Conservation (phyloP, 495 filamentous ascomycete species). For the Penicillium herquei region DNA sequence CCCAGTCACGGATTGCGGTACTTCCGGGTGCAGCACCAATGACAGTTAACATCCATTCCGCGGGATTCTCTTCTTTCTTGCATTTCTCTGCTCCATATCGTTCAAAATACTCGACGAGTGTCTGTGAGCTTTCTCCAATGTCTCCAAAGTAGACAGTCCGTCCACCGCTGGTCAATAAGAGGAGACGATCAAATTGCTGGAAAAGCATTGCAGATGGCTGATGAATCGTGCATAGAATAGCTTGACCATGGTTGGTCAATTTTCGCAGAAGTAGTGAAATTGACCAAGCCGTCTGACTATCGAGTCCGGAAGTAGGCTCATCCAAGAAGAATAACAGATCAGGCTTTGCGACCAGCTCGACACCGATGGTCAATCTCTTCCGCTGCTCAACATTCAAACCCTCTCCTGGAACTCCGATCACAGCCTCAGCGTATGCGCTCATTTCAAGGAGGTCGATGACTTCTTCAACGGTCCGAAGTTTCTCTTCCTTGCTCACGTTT, state of each 20-base stretch:
- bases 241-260: conserved; percentile 82
- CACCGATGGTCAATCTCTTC: conserved; percentile 79
- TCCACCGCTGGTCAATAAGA: conserved; percentile 70
- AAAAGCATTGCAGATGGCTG: conserved; percentile 91
- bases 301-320: conserved; percentile 54
- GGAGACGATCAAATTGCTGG: conserved; percentile 82
- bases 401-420: conserved; percentile 81
- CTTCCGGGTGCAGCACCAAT: conserved; percentile 77
- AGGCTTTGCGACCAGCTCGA: conserved; percentile 80
- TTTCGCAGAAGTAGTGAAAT: conserved; percentile 77
- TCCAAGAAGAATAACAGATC: conserved; percentile 69
- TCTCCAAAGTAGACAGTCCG: conserved; percentile 81
- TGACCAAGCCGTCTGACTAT: conserved; percentile 65
- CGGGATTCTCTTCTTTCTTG: conserved; percentile 70
- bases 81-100: conserved; percentile 57
- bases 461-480: conserved; percentile 82
- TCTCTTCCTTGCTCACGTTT: conserved; percentile 66
- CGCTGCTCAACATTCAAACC: conserved; percentile 86
- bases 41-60: conserved; percentile 85
- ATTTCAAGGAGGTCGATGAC: conserved; percentile 87
- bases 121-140: conserved; percentile 70
- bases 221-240: conserved; percentile 91
- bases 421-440: conserved; percentile 79
- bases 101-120: conserved; percentile 74
- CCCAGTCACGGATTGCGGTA: conserved; percentile 61